Base-by-base conservation (phyloP, 2,329 filamentous ascomycete species). In the Pseudogymnoascus sp. region DNA sequence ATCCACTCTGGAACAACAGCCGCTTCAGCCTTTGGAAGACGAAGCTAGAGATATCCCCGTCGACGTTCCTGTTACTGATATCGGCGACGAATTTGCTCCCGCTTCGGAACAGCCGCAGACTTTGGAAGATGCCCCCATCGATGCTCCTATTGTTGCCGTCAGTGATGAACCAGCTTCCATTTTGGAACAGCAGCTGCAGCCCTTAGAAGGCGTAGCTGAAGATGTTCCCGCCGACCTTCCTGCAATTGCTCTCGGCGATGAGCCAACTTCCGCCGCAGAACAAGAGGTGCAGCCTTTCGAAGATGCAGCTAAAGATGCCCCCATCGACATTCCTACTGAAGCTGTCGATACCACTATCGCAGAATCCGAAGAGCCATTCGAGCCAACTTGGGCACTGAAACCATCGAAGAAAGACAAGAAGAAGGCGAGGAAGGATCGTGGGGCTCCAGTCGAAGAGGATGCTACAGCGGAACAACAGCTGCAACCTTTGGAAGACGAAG, bases 341-440 rank as follows among this genome's bases (percentile, higher is more conserved):
- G 48, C 25, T 62, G 64, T 27, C 8, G 27, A 44, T 38, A 8
- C 29, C 25, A 4, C 31, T 7, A 10, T 33, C 3, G 44, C 10
- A 12, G 33, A 33, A 55, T 10, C 33, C 7, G 60, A 51, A 7
- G 31, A 61, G 44, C 27, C 15, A 35, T 10, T 17, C 13, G 39
- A 39, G 27, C 21, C 39, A 8, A 58, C 13, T 8, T 36, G 29
- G 33, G 31, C 42, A 6, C 10, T 31, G 5, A 48, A 58, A 17
- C 60, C 39, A 25, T 71, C 71, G 13, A 75, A 74, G 63, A 75
- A 75, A 64, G 69, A 70, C 8, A 79, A 79, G 71, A 80, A 71
- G 61, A 71, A 71, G 41, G 31, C 27, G 15, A 59, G 29, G 25
- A 36, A 58, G 51, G 27, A 3, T 25, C n/a, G 25, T 9, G 60